A percentile compares a stretch with the other conserved stretches of the same genome.
Conservation (phyloP, 2,329 filamentous ascomycete species). For the Rutstroemia sydowiana region DNA sequence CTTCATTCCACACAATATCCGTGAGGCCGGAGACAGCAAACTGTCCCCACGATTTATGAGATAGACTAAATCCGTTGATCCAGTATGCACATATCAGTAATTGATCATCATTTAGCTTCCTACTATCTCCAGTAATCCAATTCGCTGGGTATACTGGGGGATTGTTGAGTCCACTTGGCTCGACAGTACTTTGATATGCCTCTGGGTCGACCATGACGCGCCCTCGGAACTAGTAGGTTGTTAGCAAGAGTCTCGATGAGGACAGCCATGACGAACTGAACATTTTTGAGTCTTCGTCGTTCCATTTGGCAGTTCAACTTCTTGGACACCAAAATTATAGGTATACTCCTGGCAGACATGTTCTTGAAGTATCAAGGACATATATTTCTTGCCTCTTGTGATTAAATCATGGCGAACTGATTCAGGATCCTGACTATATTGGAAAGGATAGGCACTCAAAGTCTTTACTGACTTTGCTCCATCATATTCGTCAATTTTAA, state of each 20-base stretch:
- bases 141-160: not conserved
- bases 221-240: not conserved
- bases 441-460: not conserved
- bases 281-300: not conserved
- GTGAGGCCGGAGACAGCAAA: not conserved
- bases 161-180: not conserved
- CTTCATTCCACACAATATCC: constrained; percentile 1
- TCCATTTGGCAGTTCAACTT: not conserved
- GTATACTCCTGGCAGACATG: not conserved
- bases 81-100: not conserved
- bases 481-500: not conserved
- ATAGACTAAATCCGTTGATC: constrained; percentile 1
- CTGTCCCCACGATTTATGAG: not conserved
- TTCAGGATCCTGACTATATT: not conserved
- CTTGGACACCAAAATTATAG: not conserved
- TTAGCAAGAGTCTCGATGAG: not conserved
- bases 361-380: not conserved
- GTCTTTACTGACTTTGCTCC: not conserved
- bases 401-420: not conserved
- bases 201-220: constrained; percentile 1
- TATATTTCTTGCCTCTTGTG: not conserved
- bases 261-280: not conserved
- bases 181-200: not conserved
- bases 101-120: not conserved
- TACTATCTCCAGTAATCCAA: not conserved